Evolutionary conservation across 2,329 filamentous ascomycete genomes (phyloP), one percentile per base, ranked within the genome.

Genomic region (Cladorrhinum sp.): DNA sequence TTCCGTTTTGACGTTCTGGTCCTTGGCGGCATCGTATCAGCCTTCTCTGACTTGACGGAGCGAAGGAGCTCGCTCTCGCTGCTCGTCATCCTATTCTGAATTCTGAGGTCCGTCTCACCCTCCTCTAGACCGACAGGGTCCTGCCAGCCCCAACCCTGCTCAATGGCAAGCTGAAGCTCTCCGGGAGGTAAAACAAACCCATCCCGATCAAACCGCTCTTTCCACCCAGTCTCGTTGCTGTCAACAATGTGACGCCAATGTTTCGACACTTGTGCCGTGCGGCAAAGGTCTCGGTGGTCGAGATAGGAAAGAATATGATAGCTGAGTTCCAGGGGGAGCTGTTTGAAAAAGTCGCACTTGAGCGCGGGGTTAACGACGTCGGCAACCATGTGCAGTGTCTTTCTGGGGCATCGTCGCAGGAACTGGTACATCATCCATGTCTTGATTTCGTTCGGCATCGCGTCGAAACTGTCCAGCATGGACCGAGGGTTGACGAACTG

Each of bases 91-190:
- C 76, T 79, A 64, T 72, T 81, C 50, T 80, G 78, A 64, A 80
- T 75, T 73, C 90, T 91, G 54, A 97, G 75, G 71, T 99, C 93
- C 61, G 85, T 83, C 74, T 99, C 95, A 59, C 83, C 91, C 23
- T 90, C 91, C 57, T 90, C 84, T 3, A 82, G 75, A 0, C 89
- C 90, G 59, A 86, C 84, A 0, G 93, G 91, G 71, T 94, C 91
- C 73, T 99, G 95, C 92, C 95, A 99, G 14, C 93, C 95, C 95
- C 95, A 99, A 14, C 95, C 95, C 77, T 98, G 91, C 48, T 81
- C 80, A 59, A 98, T 92, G 28, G 95, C 93, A 67, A 88, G 88
- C 65, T 91, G 87, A 23, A 99, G 80, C 74, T 99, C 95, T 18
- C 91, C 91, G 0, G 87, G 80, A 0, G 92, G 88, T 1, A 99